Evolutionary conservation across 2,329 filamentous ascomycete genomes (phyloP).

Genomic region (Aspergillus alliaceus): DNA sequence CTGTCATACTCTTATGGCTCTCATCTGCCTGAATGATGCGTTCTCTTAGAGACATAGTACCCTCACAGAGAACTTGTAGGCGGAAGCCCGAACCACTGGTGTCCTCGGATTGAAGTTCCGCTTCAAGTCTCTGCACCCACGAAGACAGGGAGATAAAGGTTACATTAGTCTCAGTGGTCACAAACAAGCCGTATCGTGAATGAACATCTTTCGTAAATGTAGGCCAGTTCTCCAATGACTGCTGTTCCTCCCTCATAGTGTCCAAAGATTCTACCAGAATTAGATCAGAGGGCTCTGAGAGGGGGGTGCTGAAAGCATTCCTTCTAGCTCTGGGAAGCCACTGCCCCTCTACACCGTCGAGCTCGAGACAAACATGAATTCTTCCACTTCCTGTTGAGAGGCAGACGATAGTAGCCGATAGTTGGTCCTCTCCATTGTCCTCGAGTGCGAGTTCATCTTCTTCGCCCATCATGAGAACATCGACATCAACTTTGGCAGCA

Average conservation of each 20-base stretch:
- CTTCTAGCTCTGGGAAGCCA: conserved; percentile 57
- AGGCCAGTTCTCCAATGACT: conserved; percentile 44
- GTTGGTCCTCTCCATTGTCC: conserved; percentile 47
- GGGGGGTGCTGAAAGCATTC: conserved; percentile 41
- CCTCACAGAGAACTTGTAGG: conserved; percentile 56
- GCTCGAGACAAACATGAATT: conserved; percentile 60
- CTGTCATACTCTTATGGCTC: conserved; percentile 20
- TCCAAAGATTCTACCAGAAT: conserved; percentile 47
- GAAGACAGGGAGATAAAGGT: conserved; percentile 56
- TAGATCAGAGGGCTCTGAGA: conserved; percentile 44
- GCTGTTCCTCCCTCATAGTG: conserved; percentile 32
- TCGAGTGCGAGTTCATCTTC: conserved; percentile 47
- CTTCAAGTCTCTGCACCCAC: conserved; percentile 58
- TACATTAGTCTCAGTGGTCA: conserved; percentile 56
- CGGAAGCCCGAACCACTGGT: conserved; percentile 57
- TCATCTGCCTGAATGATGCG: conserved; percentile 45
- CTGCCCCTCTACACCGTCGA: conserved; percentile 62
- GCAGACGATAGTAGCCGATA: conserved; percentile 60
- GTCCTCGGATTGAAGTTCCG: conserved; percentile 55
- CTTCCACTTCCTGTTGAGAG: conserved; percentile 56
- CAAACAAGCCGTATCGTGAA: conserved; percentile 60
- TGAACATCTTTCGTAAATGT: conserved; percentile 57
- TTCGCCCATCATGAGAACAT: conserved; percentile 53
- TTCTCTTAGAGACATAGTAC: conserved; percentile 50
- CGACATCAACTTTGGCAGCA: conserved; percentile 52